phyloP scores from a whole-genome alignment of 139 green algal species.

The Chloropicon primus region DNA sequence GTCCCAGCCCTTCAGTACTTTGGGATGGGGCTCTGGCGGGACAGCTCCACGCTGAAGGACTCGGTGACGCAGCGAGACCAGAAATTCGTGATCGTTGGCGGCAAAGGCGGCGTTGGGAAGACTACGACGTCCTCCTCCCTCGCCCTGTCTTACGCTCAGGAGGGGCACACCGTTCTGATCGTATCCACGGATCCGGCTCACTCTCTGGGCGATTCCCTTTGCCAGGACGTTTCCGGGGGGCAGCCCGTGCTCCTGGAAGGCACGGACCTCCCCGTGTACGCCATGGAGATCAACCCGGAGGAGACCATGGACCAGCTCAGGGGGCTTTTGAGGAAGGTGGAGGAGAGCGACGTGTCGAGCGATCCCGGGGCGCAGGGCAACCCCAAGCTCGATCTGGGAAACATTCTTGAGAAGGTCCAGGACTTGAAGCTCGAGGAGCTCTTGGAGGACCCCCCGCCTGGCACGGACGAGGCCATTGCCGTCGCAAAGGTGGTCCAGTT shows the following conservation, averaged over 20 bases:
- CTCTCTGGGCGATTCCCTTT: constrained; percentile 85
- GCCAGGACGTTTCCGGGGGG: constrained; percentile 80
- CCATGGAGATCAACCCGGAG: constrained; percentile 86
- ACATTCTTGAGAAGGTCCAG: not conserved
- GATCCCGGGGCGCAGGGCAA: not conserved
- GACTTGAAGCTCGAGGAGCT: constrained; percentile 92
- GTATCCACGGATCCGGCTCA: constrained; percentile 98
- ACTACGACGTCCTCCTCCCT: constrained; percentile 80
- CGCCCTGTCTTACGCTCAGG: constrained; percentile 68
- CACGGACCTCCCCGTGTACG: constrained; percentile 62
- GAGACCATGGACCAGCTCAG: constrained; percentile 33
- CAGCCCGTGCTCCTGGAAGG: constrained; percentile 74
- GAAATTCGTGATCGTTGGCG: constrained; percentile 24
- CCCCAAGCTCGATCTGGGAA: not conserved
- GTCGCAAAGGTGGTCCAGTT: not conserved
- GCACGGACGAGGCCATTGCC: constrained; percentile 65
- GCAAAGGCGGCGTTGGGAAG: constrained; percentile 97
- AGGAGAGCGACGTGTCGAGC: constrained; percentile 17
- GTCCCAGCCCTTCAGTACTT: constrained; percentile 89
- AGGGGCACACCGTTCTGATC: constrained; percentile 79
- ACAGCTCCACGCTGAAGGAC: not conserved
- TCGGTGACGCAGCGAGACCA: not conserved
- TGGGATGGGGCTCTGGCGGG: constrained; percentile 70
- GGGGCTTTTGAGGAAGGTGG: constrained; percentile 23
- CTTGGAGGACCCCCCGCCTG: constrained; percentile 88